Evolutionary conservation across 106 monocot species (phyloP).

Genomic region (Allium fistulosum): DNA sequence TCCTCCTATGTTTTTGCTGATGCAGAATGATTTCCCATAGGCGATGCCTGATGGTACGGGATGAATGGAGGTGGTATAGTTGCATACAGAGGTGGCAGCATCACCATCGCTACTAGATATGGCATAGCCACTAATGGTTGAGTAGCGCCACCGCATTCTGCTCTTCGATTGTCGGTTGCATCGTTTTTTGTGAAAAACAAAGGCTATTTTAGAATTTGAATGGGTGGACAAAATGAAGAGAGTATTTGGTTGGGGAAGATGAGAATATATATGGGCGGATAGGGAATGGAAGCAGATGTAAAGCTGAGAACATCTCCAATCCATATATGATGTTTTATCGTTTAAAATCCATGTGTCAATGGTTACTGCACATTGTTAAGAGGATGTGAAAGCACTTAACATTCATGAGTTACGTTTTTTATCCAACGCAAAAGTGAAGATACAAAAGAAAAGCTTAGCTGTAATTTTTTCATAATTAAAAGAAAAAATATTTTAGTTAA

Average conservation of each 20-base stretch:
- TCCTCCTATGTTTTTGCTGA: constrained; percentile 26
- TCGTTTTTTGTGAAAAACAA: not conserved
- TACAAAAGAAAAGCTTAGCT: too few species aligned
- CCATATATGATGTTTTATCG: too few species aligned
- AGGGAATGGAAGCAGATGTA: too few species aligned
- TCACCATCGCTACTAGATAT: constrained; percentile 50
- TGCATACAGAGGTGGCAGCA: constrained; percentile 17
- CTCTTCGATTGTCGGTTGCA: not conserved
- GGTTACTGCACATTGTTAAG: too few species aligned
- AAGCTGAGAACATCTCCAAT: too few species aligned
- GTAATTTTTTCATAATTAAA: too few species aligned
- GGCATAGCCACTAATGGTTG: constrained; percentile 35
- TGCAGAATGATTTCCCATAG: not conserved
- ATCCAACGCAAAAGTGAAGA: too few species aligned
- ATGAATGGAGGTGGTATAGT: constrained; percentile 17
- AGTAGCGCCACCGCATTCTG: not conserved
- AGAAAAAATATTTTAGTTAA: too few species aligned
- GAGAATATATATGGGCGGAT: not conserved
- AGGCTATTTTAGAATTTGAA: not conserved
- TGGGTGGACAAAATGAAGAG: not conserved
- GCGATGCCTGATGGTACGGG: constrained; percentile 8
- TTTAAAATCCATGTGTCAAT: too few species aligned
- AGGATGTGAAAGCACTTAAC: too few species aligned
- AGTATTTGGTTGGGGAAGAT: not conserved
- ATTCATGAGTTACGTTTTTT: too few species aligned